Evolutionary conservation across 2,329 filamentous ascomycete species (phyloP).

Genomic region (Ascochyta fabae): DNA sequence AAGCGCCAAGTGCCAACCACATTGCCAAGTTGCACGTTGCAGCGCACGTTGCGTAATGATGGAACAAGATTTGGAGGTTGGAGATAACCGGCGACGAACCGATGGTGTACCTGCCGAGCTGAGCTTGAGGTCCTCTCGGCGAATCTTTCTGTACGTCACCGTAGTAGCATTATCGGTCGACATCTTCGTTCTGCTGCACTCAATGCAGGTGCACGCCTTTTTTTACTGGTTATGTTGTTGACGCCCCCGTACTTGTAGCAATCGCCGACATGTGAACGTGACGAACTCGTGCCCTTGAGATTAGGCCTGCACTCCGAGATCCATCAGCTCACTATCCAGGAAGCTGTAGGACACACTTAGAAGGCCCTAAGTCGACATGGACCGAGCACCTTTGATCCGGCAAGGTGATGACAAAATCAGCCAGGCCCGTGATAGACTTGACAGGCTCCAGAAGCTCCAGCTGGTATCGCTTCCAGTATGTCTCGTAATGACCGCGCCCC

Average conservation of each 20-base stretch:
- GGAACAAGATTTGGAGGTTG: conserved; percentile 6
- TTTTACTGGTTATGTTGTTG: background rate
- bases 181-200: background rate
- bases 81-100: conserved; percentile 9
- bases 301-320: background rate
- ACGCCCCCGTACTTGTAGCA: background rate
- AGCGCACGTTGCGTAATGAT: conserved; percentile 19
- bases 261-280: background rate
- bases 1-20: conserved; percentile 16
- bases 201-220: background rate
- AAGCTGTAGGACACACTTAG: conserved; percentile 18
- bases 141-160: conserved; percentile 12
- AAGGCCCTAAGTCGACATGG: conserved; percentile 18
- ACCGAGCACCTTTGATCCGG: conserved; percentile 23
- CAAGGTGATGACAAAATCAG: conserved; percentile 26
- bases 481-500: conserved; percentile 10
- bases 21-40: conserved; percentile 11
- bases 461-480: conserved; percentile 22
- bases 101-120: conserved; percentile 20
- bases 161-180: background rate
- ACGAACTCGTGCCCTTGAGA: background rate
- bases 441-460: conserved; percentile 20
- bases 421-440: conserved; percentile 20
- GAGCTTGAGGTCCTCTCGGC: conserved; percentile 11
- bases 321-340: conserved; percentile 3